Conservation (phyloP, 1,284 basidiomycete genomes). For the Peniophora sp. region DNA sequence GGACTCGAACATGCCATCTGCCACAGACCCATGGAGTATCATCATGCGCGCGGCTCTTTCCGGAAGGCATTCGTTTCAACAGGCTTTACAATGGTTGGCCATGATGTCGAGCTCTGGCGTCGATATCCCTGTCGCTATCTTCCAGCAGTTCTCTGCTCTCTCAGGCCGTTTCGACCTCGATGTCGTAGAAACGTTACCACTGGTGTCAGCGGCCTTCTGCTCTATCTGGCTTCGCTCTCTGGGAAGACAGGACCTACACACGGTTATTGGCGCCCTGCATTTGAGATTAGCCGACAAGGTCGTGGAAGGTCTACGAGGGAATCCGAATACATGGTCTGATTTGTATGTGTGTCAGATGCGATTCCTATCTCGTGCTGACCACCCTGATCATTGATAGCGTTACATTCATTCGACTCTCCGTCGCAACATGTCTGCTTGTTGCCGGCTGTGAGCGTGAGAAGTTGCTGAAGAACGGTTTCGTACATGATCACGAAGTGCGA, state of each 20-base stretch:
- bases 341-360: no score
- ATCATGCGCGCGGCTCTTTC: constrained; percentile 37
- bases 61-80: constrained; percentile 36
- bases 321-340: neutral
- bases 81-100: constrained; percentile 56
- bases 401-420: constrained; percentile 45
- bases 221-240: constrained; percentile 48
- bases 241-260: constrained; percentile 50
- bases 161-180: constrained; percentile 30
- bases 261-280: constrained; percentile 41
- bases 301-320: constrained; percentile 23
- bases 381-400: constrained; percentile 21
- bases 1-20: constrained; percentile 17
- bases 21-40: constrained; percentile 49
- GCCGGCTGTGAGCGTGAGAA: constrained; percentile 54
- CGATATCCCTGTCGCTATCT: constrained; percentile 48
- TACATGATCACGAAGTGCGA: constrained; percentile 38
- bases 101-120: constrained; percentile 62
- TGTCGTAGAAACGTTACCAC: constrained; percentile 34
- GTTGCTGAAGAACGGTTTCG: constrained; percentile 33
- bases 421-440: constrained; percentile 50
- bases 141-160: constrained; percentile 37
- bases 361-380: neutral
- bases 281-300: constrained; percentile 31
- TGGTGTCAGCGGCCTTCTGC: constrained; percentile 41